These are phyloP conservation scores for Neonectria ditissima DNA, from an alignment of 2,329 filamentous ascomycete genomes.

Conservation along the genomic window DNA sequence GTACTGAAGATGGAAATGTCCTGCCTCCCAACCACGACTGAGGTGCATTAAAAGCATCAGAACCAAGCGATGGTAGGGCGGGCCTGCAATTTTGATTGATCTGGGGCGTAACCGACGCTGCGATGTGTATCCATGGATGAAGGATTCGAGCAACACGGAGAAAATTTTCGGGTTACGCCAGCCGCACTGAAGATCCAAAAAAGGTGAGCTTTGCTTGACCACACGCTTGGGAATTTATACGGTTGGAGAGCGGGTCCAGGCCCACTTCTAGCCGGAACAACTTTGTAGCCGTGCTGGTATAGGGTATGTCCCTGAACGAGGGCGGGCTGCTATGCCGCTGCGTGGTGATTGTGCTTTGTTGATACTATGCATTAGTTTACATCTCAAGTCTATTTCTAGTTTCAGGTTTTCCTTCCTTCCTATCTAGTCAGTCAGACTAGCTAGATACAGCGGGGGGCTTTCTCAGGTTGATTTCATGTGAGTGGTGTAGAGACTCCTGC, in stretches of 20 bases:
- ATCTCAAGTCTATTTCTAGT: neutral
- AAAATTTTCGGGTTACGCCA: constrained; percentile 75
- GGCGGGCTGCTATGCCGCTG: neutral
- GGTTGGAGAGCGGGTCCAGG: neutral
- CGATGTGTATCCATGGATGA: constrained; percentile 62
- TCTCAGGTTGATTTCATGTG: neutral
- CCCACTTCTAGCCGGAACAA: constrained; percentile 17
- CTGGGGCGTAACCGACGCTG: constrained; percentile 86
- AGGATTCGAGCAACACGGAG: constrained; percentile 85
- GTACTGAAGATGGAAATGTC: constrained; percentile 52
- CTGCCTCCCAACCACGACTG: constrained; percentile 54
- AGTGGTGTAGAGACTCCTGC: neutral
- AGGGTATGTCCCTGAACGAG: constrained; percentile 19
- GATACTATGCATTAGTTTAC: neutral
- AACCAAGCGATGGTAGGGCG: constrained; percentile 63
- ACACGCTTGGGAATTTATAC: constrained; percentile 46
- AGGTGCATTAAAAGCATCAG: constrained; percentile 45
- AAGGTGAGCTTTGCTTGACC: constrained; percentile 51
- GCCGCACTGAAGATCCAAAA: constrained; percentile 82
- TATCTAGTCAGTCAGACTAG: neutral
- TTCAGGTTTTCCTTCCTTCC: neutral
- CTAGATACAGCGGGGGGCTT: neutral
- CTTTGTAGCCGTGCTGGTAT: constrained; percentile 21
- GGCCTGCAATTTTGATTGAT: constrained; percentile 82
- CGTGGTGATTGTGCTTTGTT: neutral